phyloP scores from a whole-genome alignment of 768 basidiomycete species.

The Leccinum aurantiacum region DNA sequence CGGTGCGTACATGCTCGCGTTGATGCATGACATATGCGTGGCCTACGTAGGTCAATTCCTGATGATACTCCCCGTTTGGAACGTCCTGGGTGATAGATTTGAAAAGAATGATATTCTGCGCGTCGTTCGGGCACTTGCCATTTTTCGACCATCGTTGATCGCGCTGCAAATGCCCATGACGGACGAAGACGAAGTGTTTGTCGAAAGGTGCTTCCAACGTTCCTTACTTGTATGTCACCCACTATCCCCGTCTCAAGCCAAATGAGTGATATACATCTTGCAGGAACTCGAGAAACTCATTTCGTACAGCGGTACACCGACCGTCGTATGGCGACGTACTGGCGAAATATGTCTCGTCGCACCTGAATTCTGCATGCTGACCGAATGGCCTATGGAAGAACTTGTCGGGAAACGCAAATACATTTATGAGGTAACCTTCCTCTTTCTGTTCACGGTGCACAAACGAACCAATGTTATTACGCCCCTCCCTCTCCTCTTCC shows the following conservation, averaged over 20 bases:
- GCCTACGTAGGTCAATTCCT: conserved; percentile 39
- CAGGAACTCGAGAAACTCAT: conserved; percentile 97
- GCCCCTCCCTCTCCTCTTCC: background rate
- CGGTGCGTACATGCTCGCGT: conserved; percentile 57
- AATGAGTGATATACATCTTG: background rate
- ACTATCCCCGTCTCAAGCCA: background rate
- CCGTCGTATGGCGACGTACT: conserved; percentile 96
- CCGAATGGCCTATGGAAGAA: conserved; percentile 87
- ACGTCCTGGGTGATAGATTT: conserved; percentile 56
- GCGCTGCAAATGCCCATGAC: conserved; percentile 97
- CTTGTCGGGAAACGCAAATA: conserved; percentile 59
- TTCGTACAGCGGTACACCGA: conserved; percentile 95
- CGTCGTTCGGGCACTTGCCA: conserved; percentile 90
- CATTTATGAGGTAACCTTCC: conserved; percentile 36
- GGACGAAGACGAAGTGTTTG: conserved; percentile 94
- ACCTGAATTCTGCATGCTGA: conserved; percentile 93
- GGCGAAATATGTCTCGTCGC: conserved; percentile 98
- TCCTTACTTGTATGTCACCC: conserved; percentile 69
- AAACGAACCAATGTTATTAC: conserved; percentile 8
- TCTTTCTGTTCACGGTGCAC: conserved; percentile 20
- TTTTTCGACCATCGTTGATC: conserved; percentile 95
- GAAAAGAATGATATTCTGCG: conserved; percentile 95
- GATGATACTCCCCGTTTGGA: conserved; percentile 36
- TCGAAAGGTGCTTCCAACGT: conserved; percentile 94
- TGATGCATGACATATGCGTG: conserved; percentile 39